A percentile compares a stretch with the other conserved stretches of the same genome.
These are phyloP conservation scores for Angophora floribunda DNA, from an alignment of 345 rosid genomes.

Conservation along the genomic window DNA sequence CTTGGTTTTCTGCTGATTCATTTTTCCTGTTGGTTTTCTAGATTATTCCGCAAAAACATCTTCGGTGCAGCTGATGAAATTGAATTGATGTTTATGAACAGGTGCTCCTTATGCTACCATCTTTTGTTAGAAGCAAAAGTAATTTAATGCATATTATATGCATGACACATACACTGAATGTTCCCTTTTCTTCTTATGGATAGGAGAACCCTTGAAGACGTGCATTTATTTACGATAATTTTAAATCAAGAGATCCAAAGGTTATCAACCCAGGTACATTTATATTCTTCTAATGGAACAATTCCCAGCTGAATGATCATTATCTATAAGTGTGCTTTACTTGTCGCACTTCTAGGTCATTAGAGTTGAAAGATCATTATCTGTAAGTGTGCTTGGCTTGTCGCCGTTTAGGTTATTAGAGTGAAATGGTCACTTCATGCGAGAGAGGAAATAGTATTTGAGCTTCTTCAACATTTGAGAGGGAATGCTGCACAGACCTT, in stretches of 20 bases:
- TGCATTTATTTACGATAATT: conserved; percentile 35
- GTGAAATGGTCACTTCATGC: conserved; percentile 74
- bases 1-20: background rate
- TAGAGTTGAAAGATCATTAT: background rate
- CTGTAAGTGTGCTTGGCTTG: background rate
- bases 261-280: conserved; percentile 44
- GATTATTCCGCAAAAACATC: conserved; percentile 45
- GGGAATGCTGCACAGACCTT: conserved; percentile 28
- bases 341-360: background rate
- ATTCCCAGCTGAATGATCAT: background rate
- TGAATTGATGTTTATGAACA: conserved; percentile 67
- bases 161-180: background rate
- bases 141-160: background rate
- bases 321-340: background rate
- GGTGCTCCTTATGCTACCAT: conserved; percentile 16
- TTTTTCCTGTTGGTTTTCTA: background rate
- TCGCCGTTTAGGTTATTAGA: conserved; percentile 33
- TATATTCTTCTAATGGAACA: background rate
- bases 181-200: background rate
- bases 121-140: background rate
- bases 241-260: conserved; percentile 62
- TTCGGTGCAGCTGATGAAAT: conserved; percentile 65
- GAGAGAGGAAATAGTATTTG: conserved; percentile 55
- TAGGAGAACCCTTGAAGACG: conserved; percentile 55
- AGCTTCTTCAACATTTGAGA: conserved; percentile 51